These are phyloP conservation scores for Aspergillus awamori DNA, from an alignment of 2,329 filamentous ascomycete genomes.

Conservation along the genomic window DNA sequence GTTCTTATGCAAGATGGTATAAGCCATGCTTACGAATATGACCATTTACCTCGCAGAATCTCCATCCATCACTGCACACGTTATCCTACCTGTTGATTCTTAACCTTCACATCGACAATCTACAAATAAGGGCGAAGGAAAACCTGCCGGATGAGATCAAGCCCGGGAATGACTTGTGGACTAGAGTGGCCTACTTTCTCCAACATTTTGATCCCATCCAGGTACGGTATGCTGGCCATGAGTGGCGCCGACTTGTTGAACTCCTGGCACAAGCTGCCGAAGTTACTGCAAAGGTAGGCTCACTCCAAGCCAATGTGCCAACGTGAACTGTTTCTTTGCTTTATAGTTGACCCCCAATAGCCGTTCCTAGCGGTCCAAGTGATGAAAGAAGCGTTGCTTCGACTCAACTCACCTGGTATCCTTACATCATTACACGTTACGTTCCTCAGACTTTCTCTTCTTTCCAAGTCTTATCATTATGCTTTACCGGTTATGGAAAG, in stretches of 20 bases:
- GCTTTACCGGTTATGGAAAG: constrained; percentile 46
- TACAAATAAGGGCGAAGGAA: constrained; percentile 39
- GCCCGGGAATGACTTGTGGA: constrained; percentile 54
- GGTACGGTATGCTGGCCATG: constrained; percentile 46
- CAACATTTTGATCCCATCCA: constrained; percentile 55
- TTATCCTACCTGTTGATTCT: constrained; percentile 63
- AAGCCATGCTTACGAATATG: constrained; percentile 6
- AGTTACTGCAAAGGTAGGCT: constrained; percentile 37
- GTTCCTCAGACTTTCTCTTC: constrained; percentile 47
- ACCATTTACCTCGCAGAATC: constrained; percentile 25
- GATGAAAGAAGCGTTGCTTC: constrained; percentile 48
- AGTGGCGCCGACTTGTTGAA: constrained; percentile 42
- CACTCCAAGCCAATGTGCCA: background rate
- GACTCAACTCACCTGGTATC: constrained; percentile 46
- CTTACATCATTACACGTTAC: constrained; percentile 49
- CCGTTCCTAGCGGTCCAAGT: constrained; percentile 43
- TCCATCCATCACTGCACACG: constrained; percentile 62
- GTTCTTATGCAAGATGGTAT: background rate
- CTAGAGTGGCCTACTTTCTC: constrained; percentile 53
- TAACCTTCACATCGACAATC: constrained; percentile 49
- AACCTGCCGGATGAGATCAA: constrained; percentile 43
- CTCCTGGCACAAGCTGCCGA: constrained; percentile 36
- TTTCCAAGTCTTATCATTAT: constrained; percentile 42
- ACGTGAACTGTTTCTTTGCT: constrained; percentile 16
- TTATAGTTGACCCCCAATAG: constrained; percentile 28